Evolutionary conservation across 192 early-diverging fungal species (phyloP), one percentile per base, ranked within the genome.

Genomic region (Mortierella antarctica): DNA sequence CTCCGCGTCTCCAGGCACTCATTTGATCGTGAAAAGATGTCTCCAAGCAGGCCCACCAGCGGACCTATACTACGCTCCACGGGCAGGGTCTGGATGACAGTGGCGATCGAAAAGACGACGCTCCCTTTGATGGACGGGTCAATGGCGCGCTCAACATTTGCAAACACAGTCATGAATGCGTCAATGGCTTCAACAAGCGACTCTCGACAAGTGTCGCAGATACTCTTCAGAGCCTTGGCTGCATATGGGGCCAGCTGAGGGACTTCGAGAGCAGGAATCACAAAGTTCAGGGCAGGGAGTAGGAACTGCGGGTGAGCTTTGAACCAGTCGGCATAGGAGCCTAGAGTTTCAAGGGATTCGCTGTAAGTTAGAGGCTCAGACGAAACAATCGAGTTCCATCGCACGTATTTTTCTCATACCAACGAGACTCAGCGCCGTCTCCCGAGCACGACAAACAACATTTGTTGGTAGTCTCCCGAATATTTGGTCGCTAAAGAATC

Each of bases 131-230:
- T 80, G 12, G 77, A 62, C 12, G 77, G 70, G 18, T 79, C 70
- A 21, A 83, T 74, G 14, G 82, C 72, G n/a, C 64, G 53, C 47
- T 82, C 70, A 20, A 91, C 89, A 42, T 88, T 87, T 48, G 85
- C 64, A 74, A 91, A 91, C 7, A 91, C 82, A 7, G 83, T 75
- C 66, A 92, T 86, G 57, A 94, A 84, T 45, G 80, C 85, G 49
- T 86, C 88, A 11, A 91, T 83, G 0, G 84, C 90, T 2, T 83
- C 87, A 1, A 90, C 79, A 4, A 94, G 73, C n/a, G 87, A 85
- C 23, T 87, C 84, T 47, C 91, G 88, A 67, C 92, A 94, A 54
- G 85, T 87, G 57, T 94, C 91, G 69, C 92, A 94, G 49, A 94
- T 88, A 42, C 86, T 85, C 15, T 91, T 87, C 14, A 94, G 89